A percentile compares a stretch with the other conserved stretches of the same genome.
Conservation (phyloP, 2,329 filamentous ascomycete genomes). For the Cercospora citrullina region DNA sequence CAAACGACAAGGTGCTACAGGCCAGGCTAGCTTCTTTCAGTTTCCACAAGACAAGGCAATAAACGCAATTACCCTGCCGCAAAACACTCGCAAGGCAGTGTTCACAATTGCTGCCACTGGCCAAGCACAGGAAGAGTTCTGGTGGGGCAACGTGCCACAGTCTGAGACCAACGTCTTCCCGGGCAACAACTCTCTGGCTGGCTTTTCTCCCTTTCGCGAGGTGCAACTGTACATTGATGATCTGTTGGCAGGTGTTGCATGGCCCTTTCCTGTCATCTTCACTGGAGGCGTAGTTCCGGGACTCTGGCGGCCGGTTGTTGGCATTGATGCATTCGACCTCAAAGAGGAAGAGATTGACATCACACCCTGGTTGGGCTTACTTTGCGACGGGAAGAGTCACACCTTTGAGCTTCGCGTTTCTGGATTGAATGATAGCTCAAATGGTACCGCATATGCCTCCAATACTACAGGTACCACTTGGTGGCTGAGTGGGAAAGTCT, state of each 20-base stretch:
- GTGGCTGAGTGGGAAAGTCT: constrained; percentile 77
- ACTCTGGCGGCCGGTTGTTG: constrained; percentile 76
- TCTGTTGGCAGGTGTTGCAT: constrained; percentile 69
- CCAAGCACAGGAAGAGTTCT: constrained; percentile 67
- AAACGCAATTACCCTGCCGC: constrained; percentile 63
- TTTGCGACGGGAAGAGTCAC: constrained; percentile 66
- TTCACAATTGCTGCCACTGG: constrained; percentile 76
- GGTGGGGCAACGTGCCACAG: constrained; percentile 71
- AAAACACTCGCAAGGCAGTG: constrained; percentile 66
- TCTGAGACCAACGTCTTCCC: constrained; percentile 60
- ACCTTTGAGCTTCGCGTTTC: constrained; percentile 67
- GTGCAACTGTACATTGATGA: constrained; percentile 75
- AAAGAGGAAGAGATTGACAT: constrained; percentile 80
- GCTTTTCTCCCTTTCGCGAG: constrained; percentile 74
- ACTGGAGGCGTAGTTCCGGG: constrained; percentile 77
- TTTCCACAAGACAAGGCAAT: constrained; percentile 64
- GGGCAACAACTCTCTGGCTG: constrained; percentile 57
- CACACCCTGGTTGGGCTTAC: constrained; percentile 69
- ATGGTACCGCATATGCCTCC: constrained; percentile 52
- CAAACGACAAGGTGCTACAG: constrained; percentile 50
- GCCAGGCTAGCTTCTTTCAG: constrained; percentile 65
- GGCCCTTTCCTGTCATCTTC: constrained; percentile 81
- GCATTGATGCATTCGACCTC: constrained; percentile 76
- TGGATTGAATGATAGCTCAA: constrained; percentile 61
- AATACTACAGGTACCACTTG: constrained; percentile 65